Evolutionary conservation across 306 rosid species (phyloP).

Genomic region (Vicia faba): DNA sequence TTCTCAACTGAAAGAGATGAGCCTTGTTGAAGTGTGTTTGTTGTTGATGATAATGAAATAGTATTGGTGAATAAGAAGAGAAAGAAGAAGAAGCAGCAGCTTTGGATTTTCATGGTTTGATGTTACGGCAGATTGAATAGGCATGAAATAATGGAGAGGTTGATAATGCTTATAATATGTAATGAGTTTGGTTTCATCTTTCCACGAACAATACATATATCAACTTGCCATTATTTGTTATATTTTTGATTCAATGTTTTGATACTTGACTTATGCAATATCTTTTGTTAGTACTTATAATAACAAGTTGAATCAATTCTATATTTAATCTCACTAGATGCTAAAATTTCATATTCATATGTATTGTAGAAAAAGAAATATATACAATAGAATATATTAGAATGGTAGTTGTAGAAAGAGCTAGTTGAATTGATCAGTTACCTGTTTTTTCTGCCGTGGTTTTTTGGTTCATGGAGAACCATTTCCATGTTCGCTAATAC

Average conservation of each 20-base stretch:
- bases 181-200: too few species aligned
- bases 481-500: neutral
- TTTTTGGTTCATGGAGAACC: neutral
- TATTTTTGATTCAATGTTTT: neutral
- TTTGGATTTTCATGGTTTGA: conserved; percentile 24
- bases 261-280: neutral
- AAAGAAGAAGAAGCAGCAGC: conserved; percentile 9
- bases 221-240: neutral
- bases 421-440: neutral
- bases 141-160: neutral
- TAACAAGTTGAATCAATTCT: neutral
- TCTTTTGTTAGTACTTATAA: neutral
- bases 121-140: neutral
- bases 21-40: conserved; percentile 37
- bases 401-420: neutral
- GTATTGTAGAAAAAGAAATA: neutral
- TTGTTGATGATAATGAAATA: conserved; percentile 32
- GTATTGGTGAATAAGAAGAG: conserved; percentile 22
- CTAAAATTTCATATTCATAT: neutral
- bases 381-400: neutral
- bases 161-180: neutral
- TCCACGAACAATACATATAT: neutral
- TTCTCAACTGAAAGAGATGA: conserved; percentile 51
- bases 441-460: neutral
- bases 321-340: neutral